Conservation (phyloP, 345 rosid species). For the Diplotaxis tenuifolia region DNA sequence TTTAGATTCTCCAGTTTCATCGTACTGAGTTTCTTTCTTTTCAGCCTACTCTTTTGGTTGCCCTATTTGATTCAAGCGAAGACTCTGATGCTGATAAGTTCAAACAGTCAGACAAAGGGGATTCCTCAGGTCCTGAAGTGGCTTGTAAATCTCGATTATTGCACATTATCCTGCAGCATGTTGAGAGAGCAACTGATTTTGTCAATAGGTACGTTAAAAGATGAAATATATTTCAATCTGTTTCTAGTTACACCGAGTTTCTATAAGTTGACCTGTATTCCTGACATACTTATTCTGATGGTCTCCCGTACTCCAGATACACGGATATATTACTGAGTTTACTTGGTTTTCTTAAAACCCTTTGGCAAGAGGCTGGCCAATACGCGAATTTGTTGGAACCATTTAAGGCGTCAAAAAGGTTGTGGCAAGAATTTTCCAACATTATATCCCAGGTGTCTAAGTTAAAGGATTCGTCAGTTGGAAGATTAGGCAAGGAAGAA, state of each 20-base stretch:
- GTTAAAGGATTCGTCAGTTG: slow-evolving; percentile 41
- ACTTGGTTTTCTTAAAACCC: slow-evolving; percentile 70
- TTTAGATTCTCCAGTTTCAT: slow-evolving; percentile 4
- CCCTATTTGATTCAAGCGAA: slow-evolving; percentile 49
- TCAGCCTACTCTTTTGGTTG: slow-evolving; percentile 85
- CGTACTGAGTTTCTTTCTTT: slow-evolving; percentile 24
- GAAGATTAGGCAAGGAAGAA: slow-evolving; percentile 43
- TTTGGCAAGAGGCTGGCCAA: slow-evolving; percentile 91
- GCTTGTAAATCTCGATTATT: slow-evolving; percentile 48
- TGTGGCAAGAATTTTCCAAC: slow-evolving; percentile 68
- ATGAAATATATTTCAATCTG: slow-evolving; percentile 6
- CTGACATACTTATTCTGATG: slow-evolving; percentile 17
- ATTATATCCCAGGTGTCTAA: slow-evolving; percentile 41
- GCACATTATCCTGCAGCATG: slow-evolving; percentile 47
- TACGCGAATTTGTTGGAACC: slow-evolving; percentile 52
- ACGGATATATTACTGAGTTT: slow-evolving; percentile 52
- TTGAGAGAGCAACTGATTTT: slow-evolving; percentile 59
- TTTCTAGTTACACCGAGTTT: background rate
- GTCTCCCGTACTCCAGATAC: slow-evolving; percentile 52
- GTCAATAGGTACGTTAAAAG: slow-evolving; percentile 55
- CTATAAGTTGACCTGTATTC: slow-evolving; percentile 14
- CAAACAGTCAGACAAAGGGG: slow-evolving; percentile 42
- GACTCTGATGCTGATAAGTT: slow-evolving; percentile 36
- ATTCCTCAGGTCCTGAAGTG: slow-evolving; percentile 33
- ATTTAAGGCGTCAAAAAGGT: slow-evolving; percentile 50